phyloP scores from a whole-genome alignment of 2,329 filamentous ascomycete genomes.

The Aspergillus sojae region DNA sequence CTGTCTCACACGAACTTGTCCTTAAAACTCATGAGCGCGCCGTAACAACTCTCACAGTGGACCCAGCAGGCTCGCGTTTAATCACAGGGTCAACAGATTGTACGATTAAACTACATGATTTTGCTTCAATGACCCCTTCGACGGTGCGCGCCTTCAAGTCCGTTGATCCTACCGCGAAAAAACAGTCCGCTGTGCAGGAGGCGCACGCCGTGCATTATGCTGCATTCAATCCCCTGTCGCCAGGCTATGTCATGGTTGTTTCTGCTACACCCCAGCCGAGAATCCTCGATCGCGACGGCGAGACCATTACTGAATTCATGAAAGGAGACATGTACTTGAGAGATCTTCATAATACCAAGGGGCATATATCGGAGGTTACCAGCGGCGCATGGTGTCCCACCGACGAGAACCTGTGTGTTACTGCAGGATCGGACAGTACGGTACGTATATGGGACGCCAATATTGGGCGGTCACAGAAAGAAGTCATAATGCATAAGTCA shows the following conservation, averaged over 20 bases:
- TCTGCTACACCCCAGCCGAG: constrained; percentile 88
- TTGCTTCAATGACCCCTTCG: constrained; percentile 91
- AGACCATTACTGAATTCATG: constrained; percentile 81
- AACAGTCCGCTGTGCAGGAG: constrained; percentile 71
- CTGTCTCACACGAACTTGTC: constrained; percentile 88
- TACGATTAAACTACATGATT: constrained; percentile 89
- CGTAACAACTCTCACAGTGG: constrained; percentile 80
- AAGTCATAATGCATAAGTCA: constrained; percentile 95
- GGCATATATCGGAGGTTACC: constrained; percentile 89
- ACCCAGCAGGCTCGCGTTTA: constrained; percentile 81
- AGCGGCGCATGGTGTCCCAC: constrained; percentile 89
- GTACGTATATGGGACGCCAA: constrained; percentile 97
- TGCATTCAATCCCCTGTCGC: constrained; percentile 81
- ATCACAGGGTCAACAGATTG: constrained; percentile 92
- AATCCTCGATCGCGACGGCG: constrained; percentile 85
- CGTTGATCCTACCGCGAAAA: constrained; percentile 81
- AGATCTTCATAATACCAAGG: constrained; percentile 97
- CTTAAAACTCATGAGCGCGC: constrained; percentile 90
- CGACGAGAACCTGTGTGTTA: constrained; percentile 81
- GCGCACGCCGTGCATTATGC: constrained; percentile 86
- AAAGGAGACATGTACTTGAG: constrained; percentile 98
- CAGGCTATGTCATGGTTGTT: constrained; percentile 80
- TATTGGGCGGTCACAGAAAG: constrained; percentile 83
- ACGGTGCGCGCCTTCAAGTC: constrained; percentile 93
- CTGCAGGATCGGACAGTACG: constrained; percentile 92